A percentile compares a stretch with the other conserved stretches of the same genome.
Conservation (phyloP, 202 grass and related monocot species). For the Saccharum hybrid region DNA sequence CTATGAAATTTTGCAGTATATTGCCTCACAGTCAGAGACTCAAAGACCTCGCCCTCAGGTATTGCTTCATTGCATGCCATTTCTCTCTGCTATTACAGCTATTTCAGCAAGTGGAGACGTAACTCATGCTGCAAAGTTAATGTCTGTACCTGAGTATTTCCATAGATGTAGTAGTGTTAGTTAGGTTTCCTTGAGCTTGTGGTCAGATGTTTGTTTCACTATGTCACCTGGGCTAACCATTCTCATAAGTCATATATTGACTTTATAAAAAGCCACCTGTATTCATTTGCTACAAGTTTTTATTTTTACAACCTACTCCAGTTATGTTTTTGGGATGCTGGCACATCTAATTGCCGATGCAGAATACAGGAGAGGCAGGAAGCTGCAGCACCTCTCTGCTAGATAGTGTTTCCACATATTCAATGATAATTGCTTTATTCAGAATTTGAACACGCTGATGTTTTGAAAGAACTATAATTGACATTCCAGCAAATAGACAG, state of each 20-base stretch:
- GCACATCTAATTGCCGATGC: slow-evolving; percentile 11
- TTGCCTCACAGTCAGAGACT: slow-evolving; percentile 62
- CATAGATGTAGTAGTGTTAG: not conserved
- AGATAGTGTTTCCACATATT: not conserved
- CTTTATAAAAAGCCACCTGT: not conserved
- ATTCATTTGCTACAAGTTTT: not conserved
- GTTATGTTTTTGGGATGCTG: slow-evolving; percentile 20
- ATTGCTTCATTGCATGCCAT: slow-evolving; percentile 31
- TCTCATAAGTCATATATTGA: not conserved
- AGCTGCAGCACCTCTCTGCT: not conserved
- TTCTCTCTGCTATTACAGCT: not conserved
- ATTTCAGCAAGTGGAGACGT: not conserved
- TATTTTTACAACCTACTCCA: not conserved
- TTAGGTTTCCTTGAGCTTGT: slow-evolving; percentile 28
- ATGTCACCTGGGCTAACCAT: slow-evolving; percentile 13
- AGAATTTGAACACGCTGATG: not conserved
- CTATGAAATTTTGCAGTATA: slow-evolving; percentile 80
- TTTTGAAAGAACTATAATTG: slow-evolving; percentile 10
- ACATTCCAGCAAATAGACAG: not conserved
- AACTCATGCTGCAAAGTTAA: not conserved
- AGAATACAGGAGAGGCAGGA: not conserved
- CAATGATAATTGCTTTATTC: not conserved
- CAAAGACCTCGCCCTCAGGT: slow-evolving; percentile 63
- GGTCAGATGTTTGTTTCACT: slow-evolving; percentile 5
- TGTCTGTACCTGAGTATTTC: not conserved